phyloP scores from a whole-genome alignment of 768 basidiomycete genomes.

The Agaricus sinodeliciosus region DNA sequence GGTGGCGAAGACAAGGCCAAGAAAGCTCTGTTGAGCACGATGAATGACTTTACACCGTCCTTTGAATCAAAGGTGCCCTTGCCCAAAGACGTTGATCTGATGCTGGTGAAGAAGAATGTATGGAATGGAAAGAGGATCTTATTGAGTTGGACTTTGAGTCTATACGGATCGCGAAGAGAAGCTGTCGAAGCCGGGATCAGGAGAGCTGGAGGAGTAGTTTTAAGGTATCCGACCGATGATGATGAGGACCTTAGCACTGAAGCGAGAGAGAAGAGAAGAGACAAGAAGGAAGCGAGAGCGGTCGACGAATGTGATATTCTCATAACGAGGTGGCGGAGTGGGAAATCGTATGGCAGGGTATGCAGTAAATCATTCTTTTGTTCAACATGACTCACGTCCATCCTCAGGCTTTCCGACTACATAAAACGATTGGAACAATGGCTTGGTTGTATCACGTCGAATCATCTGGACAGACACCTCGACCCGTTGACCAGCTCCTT shows the following conservation, averaged over 20 bases:
- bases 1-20: slow-evolving; percentile 15
- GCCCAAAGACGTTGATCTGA: neutral
- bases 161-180: slow-evolving; percentile 38
- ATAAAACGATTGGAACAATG: slow-evolving; percentile 69
- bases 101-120: slow-evolving; percentile 21
- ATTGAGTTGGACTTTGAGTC: slow-evolving; percentile 51
- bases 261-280: slow-evolving; percentile 16
- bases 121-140: slow-evolving; percentile 60
- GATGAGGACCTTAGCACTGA: slow-evolving; percentile 14
- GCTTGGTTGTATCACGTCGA: slow-evolving; percentile 82
- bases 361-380: slow-evolving; percentile 10
- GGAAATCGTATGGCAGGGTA: slow-evolving; percentile 66
- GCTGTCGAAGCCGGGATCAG: slow-evolving; percentile 56
- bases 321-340: slow-evolving; percentile 64
- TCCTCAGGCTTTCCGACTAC: slow-evolving; percentile 47
- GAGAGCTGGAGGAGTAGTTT: slow-evolving; percentile 41
- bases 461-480: slow-evolving; percentile 48
- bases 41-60: slow-evolving; percentile 21
- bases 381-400: neutral
- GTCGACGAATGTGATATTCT: slow-evolving; percentile 61
- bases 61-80: slow-evolving; percentile 6
- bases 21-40: slow-evolving; percentile 20
- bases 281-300: slow-evolving; percentile 29
- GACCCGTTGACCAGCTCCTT: slow-evolving; percentile 68
- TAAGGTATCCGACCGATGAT: slow-evolving; percentile 21